Percentiles rank a stretch among this genome's conserved stretches.
Evolutionary conservation across 768 basidiomycete species (phyloP).

Genomic region (Solioccasus polychromus): DNA sequence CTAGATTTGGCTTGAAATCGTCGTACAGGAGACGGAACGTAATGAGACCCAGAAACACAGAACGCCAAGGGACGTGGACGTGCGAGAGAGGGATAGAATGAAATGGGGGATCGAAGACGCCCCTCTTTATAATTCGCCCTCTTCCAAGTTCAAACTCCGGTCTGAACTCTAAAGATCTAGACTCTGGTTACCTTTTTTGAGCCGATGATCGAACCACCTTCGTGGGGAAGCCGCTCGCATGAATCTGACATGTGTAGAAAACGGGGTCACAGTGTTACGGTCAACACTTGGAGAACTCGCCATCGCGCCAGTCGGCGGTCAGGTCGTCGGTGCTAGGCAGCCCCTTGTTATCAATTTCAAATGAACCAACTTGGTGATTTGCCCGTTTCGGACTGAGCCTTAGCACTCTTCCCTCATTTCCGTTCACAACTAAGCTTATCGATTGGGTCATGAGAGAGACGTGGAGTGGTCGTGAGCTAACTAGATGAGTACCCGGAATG

Average conservation of each 20-base stretch:
- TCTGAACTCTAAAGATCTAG: constrained; percentile 32
- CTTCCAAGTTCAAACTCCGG: constrained; percentile 49
- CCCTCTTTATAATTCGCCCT: constrained; percentile 42
- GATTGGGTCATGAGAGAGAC: constrained; percentile 20
- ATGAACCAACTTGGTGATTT: constrained; percentile 9
- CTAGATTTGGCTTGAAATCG: constrained; percentile 46
- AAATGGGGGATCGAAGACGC: constrained; percentile 29
- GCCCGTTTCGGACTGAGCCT: constrained; percentile 3
- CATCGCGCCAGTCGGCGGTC: constrained; percentile 1
- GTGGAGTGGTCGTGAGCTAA: constrained; percentile 22
- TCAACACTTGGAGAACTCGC: neutral
- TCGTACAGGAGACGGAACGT: constrained; percentile 52
- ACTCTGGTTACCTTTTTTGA: constrained; percentile 20
- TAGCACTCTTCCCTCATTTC: constrained; percentile 11
- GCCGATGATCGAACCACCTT: constrained; percentile 17
- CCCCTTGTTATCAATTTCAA: constrained; percentile 26
- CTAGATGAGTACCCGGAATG: constrained; percentile 12
- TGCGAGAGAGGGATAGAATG: constrained; percentile 40
- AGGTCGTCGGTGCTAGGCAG: too few species aligned
- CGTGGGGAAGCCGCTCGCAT: constrained; percentile 8
- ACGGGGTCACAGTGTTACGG: too few species aligned
- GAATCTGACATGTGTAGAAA: too few species aligned
- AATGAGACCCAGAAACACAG: constrained; percentile 55
- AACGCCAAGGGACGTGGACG: constrained; percentile 47
- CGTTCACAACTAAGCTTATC: constrained; percentile 6